Evolutionary conservation across 2,329 filamentous ascomycete species (phyloP), one percentile per base, ranked within the genome.

Genomic region (Thielaviopsis ethacetica): DNA sequence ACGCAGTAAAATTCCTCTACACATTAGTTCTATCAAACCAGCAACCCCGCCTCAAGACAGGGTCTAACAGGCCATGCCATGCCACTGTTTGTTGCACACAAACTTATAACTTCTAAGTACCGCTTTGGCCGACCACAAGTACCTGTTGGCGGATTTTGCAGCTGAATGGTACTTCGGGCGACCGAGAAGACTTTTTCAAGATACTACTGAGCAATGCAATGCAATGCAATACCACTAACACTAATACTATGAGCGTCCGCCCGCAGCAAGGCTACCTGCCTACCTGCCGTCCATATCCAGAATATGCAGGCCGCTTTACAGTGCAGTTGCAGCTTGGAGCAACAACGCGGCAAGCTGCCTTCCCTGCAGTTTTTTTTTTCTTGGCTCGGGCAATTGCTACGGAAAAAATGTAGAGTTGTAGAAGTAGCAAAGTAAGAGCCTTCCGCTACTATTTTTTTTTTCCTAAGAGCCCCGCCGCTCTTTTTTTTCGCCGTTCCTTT

Each of bases 381-480:
- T 34, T 34, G 30, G 30, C 30, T 34, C 30, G 30, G 30, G 30
- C 10, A 34, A 34, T 34, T 34, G 7, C 50, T 26, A 53, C 50
- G 9, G 27, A 9, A 9, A 34, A 34, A 34, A 9, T 9, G 10
- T 34, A 34, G 30, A 9, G 10, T 34, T 34, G 30, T 12, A 9
- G 10, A 34, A 34, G 7, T 12, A 34, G 30, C 30, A 34, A 27
- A 27, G 24, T 9, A 17, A 49, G 24, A 22, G 22, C 34, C 34
- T 21, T 56, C 34, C 47, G 38, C 54, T 56, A 49, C 21, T 22
- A 38, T 19, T 54, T 12, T 41, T 55, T 55, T 56, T 27, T 56
- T 21, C 13, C 19, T 30, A 60, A 24, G 41, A 56, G 55, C 55
- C 55, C 56, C 56, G 49, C 56, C 51, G 34, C 17, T 38, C 34